Evolutionary conservation across 371 early-diverging fungal genomes (phyloP), one percentile per base, ranked within the genome.

Genomic region (Mucor sp.): DNA sequence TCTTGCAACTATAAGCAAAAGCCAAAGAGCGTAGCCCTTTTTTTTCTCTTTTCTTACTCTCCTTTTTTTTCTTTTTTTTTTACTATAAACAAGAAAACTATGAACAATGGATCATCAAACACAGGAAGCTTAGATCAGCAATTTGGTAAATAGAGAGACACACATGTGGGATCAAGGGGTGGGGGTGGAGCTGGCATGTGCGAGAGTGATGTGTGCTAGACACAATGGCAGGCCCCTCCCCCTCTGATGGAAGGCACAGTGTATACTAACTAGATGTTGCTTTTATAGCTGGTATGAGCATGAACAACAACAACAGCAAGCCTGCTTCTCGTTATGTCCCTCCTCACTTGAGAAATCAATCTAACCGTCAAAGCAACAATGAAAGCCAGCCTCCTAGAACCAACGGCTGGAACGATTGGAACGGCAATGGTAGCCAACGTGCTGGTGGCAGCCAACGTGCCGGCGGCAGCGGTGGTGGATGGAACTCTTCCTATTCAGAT

Each of bases 251-350:
- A 17, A 41, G 17, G 0, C 41, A 17, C 3, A 55, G 37, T 4
- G 28, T 23, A 53, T 27, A 53, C 21, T 55, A 55, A 55, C 15
- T 15, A 28, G 19, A n/a, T 23, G 32, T 48, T 50, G 12, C 30
- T 48, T 58, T 48, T 60, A 66, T 81, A 89, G 89, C 87, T 87
- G 87, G 84, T 75, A 85, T 89, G 88, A 82, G 86, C 75, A 75
- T 89, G 71, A 75, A 78, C 37, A 70, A 76, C 41, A 74, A 77
- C 60, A 65, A 33, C 33, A 33, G 57, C 33, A 70, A 67, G 43
- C 72, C 65, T 68, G 43, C 66, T 12, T 63, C 67, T 74, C 74
- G 78, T 64, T 85, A 82, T 72, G 79, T 83, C 47, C 83, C 83
- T 63, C 84, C 81, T 72, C 81, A 82, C 56, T 57, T 85, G 77